phyloP scores from a whole-genome alignment of 2,329 filamentous ascomycete genomes.

The Neofusicoccum kwambonambiense region DNA sequence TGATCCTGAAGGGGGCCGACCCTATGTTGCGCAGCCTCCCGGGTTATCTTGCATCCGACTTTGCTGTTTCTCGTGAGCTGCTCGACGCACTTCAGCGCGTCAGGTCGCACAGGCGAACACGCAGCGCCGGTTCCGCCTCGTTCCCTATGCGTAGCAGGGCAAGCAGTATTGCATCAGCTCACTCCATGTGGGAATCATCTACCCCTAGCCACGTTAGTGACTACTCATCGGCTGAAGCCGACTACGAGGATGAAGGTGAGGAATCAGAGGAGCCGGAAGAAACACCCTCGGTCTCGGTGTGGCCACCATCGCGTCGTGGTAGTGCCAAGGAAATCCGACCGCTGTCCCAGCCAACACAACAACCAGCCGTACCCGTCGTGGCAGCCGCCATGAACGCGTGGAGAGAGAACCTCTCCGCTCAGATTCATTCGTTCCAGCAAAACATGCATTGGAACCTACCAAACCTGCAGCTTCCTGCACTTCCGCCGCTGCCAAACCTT shows the following conservation, averaged over 20 bases:
- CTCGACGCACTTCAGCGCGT: slow-evolving; percentile 62
- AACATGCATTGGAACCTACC: slow-evolving; percentile 66
- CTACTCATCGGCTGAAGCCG: slow-evolving; percentile 7
- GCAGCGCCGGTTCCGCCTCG: slow-evolving; percentile 54
- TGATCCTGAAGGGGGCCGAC: slow-evolving; percentile 73
- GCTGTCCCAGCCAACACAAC: not conserved
- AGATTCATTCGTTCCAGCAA: slow-evolving; percentile 75
- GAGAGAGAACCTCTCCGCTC: slow-evolving; percentile 59
- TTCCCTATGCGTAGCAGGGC: slow-evolving; percentile 59
- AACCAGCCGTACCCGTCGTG: not conserved
- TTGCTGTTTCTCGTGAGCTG: slow-evolving; percentile 65
- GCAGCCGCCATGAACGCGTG: slow-evolving; percentile 64
- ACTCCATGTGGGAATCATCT: slow-evolving; percentile 63
- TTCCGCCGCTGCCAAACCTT: slow-evolving; percentile 53
- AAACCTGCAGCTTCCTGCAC: slow-evolving; percentile 46
- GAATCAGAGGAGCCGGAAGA: slow-evolving; percentile 14
- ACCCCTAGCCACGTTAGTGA: slow-evolving; percentile 16
- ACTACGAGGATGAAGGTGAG: slow-evolving; percentile 16
- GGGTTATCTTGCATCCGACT: slow-evolving; percentile 68
- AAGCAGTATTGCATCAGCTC: slow-evolving; percentile 66
- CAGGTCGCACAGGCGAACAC: slow-evolving; percentile 63
- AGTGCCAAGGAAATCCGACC: not conserved
- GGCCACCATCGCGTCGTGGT: slow-evolving; percentile 12
- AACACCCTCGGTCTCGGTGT: not conserved
- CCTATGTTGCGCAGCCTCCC: slow-evolving; percentile 67